phyloP scores from a whole-genome alignment of 768 basidiomycete species.

The Amanita brunnescens region DNA sequence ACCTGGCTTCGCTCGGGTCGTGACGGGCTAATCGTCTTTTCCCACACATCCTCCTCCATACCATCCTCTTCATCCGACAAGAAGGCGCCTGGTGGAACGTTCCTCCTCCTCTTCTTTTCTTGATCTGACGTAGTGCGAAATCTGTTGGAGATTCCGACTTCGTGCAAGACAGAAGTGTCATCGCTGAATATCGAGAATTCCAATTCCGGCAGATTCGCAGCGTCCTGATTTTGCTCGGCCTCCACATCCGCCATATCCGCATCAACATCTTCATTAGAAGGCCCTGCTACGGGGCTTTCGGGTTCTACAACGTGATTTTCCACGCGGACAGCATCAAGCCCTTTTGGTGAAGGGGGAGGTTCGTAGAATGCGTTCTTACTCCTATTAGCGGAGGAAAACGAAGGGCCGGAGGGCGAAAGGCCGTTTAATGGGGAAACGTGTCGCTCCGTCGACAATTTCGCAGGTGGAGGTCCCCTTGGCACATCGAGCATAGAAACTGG shows the following conservation, averaged over 20 bases:
- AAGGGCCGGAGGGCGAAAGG: constrained; percentile 16
- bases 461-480: constrained; percentile 17
- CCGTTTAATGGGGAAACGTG: constrained; percentile 11
- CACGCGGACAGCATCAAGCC: constrained; percentile 10
- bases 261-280: constrained; percentile 12
- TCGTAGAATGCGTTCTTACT: constrained; percentile 62
- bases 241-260: constrained; percentile 14
- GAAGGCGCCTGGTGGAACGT: constrained; percentile 39
- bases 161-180: constrained; percentile 10
- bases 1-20: background rate
- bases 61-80: constrained; percentile 30
- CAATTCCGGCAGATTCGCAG: constrained; percentile 9
- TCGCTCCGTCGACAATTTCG: constrained; percentile 23
- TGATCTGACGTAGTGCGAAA: constrained; percentile 13
- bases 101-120: constrained; percentile 16
- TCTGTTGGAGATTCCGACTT: constrained; percentile 5
- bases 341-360: constrained; percentile 32
- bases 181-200: constrained; percentile 19
- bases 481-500: constrained; percentile 13
- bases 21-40: constrained; percentile 6
- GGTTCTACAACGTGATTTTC: constrained; percentile 10
- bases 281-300: background rate
- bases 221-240: constrained; percentile 11
- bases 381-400: constrained; percentile 42
- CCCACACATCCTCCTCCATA: constrained; percentile 19